Conservation (phyloP, 2,329 filamentous ascomycete genomes). For the Oidium heveae region DNA sequence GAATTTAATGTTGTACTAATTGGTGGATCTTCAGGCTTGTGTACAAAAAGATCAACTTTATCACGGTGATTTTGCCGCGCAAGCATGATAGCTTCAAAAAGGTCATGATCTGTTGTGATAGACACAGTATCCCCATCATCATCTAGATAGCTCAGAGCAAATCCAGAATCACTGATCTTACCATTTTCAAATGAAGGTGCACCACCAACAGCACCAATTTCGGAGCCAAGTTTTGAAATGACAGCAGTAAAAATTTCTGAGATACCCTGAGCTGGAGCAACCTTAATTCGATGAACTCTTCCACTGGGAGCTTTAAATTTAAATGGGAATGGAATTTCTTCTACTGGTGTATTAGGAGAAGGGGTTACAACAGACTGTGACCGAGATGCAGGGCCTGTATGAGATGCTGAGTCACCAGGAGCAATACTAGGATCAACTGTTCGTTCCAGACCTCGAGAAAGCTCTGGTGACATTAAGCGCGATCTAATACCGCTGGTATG, state of each 20-base stretch:
- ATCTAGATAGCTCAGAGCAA: constrained; percentile 84
- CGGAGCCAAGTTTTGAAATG: constrained; percentile 58
- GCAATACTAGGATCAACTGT: constrained; percentile 54
- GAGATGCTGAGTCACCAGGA: constrained; percentile 84
- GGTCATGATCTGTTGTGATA: constrained; percentile 84
- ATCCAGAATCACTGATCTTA: constrained; percentile 50
- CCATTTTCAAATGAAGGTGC: constrained; percentile 55
- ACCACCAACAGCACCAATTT: constrained; percentile 66
- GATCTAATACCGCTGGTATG: constrained; percentile 41
- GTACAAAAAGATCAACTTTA: constrained; percentile 93
- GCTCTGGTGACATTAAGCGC: constrained; percentile 51
- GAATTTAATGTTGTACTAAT: constrained; percentile 38
- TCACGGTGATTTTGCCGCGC: constrained; percentile 55
- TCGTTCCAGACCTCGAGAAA: constrained; percentile 36
- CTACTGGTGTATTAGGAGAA: constrained; percentile 29
- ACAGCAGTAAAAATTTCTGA: constrained; percentile 55
- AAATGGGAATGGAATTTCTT: constrained; percentile 75
- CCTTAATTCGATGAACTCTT: constrained; percentile 76
- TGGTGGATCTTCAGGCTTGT: constrained; percentile 76
- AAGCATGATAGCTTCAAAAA: constrained; percentile 69
- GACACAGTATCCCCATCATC: constrained; percentile 93
- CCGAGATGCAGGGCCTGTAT: constrained; percentile 60
- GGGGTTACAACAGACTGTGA: constrained; percentile 31
- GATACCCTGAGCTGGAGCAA: constrained; percentile 57
- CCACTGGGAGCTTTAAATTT: constrained; percentile 97